These are phyloP conservation scores for Lachnum nothofagi DNA, from an alignment of 2,329 filamentous ascomycete species.

Conservation along the genomic window DNA sequence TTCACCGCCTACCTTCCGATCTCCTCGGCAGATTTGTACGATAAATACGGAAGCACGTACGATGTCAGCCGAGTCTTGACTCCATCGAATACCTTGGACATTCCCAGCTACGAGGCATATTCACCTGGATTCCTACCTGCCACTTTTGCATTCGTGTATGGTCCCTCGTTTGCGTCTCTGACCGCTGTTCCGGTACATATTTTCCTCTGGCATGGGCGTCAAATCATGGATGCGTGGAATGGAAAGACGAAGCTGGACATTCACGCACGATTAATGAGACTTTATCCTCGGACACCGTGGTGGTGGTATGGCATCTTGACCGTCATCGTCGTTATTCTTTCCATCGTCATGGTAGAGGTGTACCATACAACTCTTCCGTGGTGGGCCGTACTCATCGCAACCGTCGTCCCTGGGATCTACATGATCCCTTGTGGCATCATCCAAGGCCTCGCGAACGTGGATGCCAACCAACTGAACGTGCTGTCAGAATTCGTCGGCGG, in stretches of 20 bases:
- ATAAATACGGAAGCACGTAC: slow-evolving; percentile 45
- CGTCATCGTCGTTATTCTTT: slow-evolving; percentile 29
- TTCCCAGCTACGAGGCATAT: slow-evolving; percentile 60
- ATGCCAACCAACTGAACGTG: slow-evolving; percentile 45
- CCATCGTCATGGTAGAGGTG: slow-evolving; percentile 31
- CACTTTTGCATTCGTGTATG: slow-evolving; percentile 65
- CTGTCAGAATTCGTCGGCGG: slow-evolving; percentile 35
- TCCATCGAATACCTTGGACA: slow-evolving; percentile 56
- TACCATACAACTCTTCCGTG: slow-evolving; percentile 44
- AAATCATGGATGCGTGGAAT: slow-evolving; percentile 47
- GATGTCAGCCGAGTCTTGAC: slow-evolving; percentile 60
- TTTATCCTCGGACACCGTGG: slow-evolving; percentile 48
- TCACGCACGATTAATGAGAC: slow-evolving; percentile 50
- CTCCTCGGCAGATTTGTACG: slow-evolving; percentile 55
- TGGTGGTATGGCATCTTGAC: slow-evolving; percentile 48
- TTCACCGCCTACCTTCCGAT: slow-evolving; percentile 59
- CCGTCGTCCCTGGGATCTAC: slow-evolving; percentile 41
- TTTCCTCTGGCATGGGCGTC: slow-evolving; percentile 59
- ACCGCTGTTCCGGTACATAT: slow-evolving; percentile 64
- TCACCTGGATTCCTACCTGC: slow-evolving; percentile 70
- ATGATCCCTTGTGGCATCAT: slow-evolving; percentile 35
- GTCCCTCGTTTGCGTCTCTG: slow-evolving; percentile 67
- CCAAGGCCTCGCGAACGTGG: slow-evolving; percentile 43
- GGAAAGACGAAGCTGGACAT: slow-evolving; percentile 42
- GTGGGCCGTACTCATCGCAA: slow-evolving; percentile 45